These are phyloP conservation scores for Annona squamosa DNA, from an alignment of 164 flowering plant species.

Conservation along the genomic window DNA sequence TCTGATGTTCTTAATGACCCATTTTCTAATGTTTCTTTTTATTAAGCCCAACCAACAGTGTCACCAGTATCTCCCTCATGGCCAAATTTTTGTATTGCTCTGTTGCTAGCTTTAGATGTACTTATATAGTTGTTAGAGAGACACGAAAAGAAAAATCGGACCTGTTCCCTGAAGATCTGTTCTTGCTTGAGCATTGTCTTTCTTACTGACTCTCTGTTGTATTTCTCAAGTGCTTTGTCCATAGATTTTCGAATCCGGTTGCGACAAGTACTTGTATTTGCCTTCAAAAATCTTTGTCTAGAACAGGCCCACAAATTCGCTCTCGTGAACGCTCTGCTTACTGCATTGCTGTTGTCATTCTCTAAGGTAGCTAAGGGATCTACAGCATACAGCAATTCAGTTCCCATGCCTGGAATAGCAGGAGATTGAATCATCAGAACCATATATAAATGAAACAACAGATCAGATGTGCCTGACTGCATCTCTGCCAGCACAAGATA, in stretches of 20 bases:
- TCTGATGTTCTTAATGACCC: no score
- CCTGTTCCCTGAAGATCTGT: conserved; percentile 64
- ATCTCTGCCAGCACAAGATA: not conserved
- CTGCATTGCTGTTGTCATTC: conserved; percentile 13
- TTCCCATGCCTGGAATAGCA: conserved; percentile 57
- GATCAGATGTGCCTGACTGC: not conserved
- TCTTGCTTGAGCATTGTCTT: conserved; percentile 61
- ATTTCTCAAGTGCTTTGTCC: conserved; percentile 37
- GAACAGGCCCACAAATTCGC: conserved; percentile 21
- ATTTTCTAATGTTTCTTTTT: no score
- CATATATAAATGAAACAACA: not conserved
- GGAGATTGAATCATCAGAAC: not conserved
- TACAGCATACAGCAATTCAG: conserved; percentile 34
- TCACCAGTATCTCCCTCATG: no score
- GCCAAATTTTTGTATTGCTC: no score
- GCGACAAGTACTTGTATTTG: conserved; percentile 7
- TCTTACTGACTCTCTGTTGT: conserved; percentile 37
- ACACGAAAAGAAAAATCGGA: conserved; percentile 3
- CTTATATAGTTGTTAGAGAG: no score
- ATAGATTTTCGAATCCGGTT: conserved; percentile 27
- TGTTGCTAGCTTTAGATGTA: no score
- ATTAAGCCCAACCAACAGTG: no score
- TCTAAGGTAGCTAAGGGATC: conserved; percentile 22
- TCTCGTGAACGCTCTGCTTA: not conserved
- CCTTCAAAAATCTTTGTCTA: conserved; percentile 10